Evolutionary conservation across 371 early-diverging fungal species (phyloP).

Genomic region (Circinella umbellata): DNA sequence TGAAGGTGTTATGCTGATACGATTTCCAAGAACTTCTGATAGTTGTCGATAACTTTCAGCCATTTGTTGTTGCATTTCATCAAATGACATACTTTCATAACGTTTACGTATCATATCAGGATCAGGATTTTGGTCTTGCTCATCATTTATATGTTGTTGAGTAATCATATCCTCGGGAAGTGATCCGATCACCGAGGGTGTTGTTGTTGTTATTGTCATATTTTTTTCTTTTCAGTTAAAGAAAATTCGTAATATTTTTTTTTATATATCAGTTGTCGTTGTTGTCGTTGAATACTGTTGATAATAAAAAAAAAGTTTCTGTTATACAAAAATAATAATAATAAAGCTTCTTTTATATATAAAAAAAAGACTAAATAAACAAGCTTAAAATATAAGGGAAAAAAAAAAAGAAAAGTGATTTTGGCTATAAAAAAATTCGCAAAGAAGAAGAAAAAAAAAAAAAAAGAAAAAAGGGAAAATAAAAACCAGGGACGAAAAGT

Average conservation of each 20-base stretch:
- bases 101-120: conserved; percentile 29
- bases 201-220: neutral
- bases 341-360: neutral
- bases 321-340: too few species aligned
- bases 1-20: conserved; percentile 13
- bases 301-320: too few species aligned
- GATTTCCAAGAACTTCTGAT: conserved; percentile 40
- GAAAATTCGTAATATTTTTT: neutral
- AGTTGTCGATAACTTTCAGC: conserved; percentile 49
- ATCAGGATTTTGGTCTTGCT: neutral
- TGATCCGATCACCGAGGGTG: neutral
- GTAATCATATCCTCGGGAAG: conserved; percentile 2
- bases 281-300: too few species aligned
- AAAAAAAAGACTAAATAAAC: neutral
- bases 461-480: neutral
- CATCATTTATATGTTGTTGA: neutral
- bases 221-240: neutral
- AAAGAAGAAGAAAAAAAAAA: conserved; percentile 7
- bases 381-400: neutral
- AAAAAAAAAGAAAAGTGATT: conserved; percentile 3
- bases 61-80: conserved; percentile 44
- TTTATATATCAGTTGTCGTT: too few species aligned
- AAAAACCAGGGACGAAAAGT: too few species aligned
- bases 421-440: conserved; percentile 4
- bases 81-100: conserved; percentile 51